A percentile compares a stretch with the other conserved stretches of the same genome.
Conservation (phyloP, 2,329 filamentous ascomycete genomes). For the Stemphylium beticola region DNA sequence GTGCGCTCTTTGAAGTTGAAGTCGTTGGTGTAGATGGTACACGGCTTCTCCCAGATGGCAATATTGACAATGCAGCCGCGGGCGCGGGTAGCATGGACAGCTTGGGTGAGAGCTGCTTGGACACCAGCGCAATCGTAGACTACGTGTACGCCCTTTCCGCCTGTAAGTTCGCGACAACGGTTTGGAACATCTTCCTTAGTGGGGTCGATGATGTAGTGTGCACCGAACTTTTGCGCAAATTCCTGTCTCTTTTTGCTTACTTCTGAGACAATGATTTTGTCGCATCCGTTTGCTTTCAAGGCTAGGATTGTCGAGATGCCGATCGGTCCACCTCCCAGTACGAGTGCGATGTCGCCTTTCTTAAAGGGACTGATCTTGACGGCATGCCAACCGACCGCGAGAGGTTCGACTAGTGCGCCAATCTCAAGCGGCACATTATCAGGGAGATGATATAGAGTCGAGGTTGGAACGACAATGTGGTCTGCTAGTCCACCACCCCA, state of each 20-base stretch:
- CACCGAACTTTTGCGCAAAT: constrained; percentile 59
- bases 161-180: constrained; percentile 52
- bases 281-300: constrained; percentile 38
- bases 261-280: constrained; percentile 61
- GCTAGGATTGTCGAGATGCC: constrained; percentile 51
- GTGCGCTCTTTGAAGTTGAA: constrained; percentile 60
- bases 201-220: constrained; percentile 59
- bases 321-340: constrained; percentile 62
- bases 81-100: constrained; percentile 57
- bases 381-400: constrained; percentile 63
- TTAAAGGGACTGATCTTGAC: constrained; percentile 59
- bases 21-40: constrained; percentile 57
- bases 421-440: constrained; percentile 60
- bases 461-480: constrained; percentile 58
- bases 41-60: constrained; percentile 63
- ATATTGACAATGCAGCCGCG: constrained; percentile 62
- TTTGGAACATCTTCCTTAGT: constrained; percentile 56
- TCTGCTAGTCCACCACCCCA: constrained; percentile 62
- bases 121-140: constrained; percentile 62
- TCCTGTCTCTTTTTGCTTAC: constrained; percentile 55
- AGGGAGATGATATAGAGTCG: constrained; percentile 55
- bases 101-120: constrained; percentile 57
- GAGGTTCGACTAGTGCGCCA: constrained; percentile 60
- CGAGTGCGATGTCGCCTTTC: constrained; percentile 53
- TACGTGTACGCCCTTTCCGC: constrained; percentile 56